A percentile compares a stretch with the other conserved stretches of the same genome.
phyloP scores from a whole-genome alignment of 805 yeast genomes.

The Starmerella floricola region DNA sequence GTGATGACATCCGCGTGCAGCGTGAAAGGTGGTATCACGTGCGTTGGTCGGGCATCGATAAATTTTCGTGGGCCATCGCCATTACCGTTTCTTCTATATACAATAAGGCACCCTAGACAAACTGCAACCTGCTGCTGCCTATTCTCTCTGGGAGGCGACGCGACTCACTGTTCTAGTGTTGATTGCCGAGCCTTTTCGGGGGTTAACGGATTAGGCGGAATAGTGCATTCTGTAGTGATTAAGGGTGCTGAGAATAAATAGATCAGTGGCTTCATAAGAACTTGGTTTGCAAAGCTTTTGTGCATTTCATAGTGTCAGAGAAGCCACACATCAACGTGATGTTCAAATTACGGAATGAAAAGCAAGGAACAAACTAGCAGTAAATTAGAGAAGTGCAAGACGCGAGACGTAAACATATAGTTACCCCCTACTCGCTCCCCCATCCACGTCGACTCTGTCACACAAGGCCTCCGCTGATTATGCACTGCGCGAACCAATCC shows the following conservation, averaged over 20 bases:
- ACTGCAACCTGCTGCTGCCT: constrained; percentile 20
- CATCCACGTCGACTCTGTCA: constrained; percentile 5
- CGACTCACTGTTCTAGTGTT: constrained; percentile 18
- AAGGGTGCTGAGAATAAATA: constrained; percentile 23
- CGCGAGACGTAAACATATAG: too few relatives aligned
- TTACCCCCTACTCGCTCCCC: too few relatives aligned
- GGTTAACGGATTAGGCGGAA: neutral
- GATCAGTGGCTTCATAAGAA: constrained; percentile 25
- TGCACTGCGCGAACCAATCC: constrained; percentile 27
- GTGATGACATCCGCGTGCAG: too few relatives aligned
- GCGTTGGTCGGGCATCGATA: too few relatives aligned
- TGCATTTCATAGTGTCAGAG: constrained; percentile 27
- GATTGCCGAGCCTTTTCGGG: neutral
- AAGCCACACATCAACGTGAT: constrained; percentile 23
- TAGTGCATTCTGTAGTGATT: constrained; percentile 25
- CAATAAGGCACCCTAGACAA: constrained; percentile 25
- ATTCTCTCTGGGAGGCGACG: constrained; percentile 1
- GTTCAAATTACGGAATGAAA: too few relatives aligned
- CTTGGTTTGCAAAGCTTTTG: constrained; percentile 22
- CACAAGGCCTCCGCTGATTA: constrained; percentile 25
- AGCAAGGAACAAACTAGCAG: too few relatives aligned
- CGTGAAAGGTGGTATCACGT: too few relatives aligned
- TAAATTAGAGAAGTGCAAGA: too few relatives aligned
- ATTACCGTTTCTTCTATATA: too few relatives aligned
- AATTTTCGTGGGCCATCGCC: too few relatives aligned